A percentile compares a stretch with the other conserved stretches of the same genome.
phyloP scores from a whole-genome alignment of 192 early-diverging fungal species.

The Rhizophlyctis rosea region DNA sequence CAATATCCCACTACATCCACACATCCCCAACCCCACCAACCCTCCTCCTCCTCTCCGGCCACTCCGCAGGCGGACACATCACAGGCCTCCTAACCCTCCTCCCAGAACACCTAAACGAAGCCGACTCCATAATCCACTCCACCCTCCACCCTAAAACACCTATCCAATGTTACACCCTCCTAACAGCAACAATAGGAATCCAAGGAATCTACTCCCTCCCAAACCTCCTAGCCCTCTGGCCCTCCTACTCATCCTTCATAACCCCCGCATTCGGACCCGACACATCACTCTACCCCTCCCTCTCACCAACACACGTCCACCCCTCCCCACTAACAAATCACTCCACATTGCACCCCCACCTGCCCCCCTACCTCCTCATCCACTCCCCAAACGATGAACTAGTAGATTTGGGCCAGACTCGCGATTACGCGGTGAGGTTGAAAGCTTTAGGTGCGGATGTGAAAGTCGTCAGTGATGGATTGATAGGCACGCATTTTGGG shows the following conservation, averaged over 20 bases:
- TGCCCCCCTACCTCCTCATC: slow-evolving; percentile 59
- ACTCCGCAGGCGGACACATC: slow-evolving; percentile 79
- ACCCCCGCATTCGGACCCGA: slow-evolving; percentile 59
- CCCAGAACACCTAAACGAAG: slow-evolving; percentile 36
- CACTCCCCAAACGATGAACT: slow-evolving; percentile 70
- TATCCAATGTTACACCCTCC: no score
- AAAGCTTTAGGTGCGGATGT: not conserved
- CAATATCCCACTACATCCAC: slow-evolving; percentile 49
- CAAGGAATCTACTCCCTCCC: slow-evolving; percentile 86
- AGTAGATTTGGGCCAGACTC: slow-evolving; percentile 56
- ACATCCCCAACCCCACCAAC: slow-evolving; percentile 32
- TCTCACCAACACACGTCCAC: no score
- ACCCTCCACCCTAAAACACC: no score
- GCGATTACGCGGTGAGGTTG: slow-evolving; percentile 39
- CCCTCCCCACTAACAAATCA: not conserved
- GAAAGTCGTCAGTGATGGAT: slow-evolving; percentile 12
- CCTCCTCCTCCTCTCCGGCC: slow-evolving; percentile 51
- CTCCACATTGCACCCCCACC: no score
- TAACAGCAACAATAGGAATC: slow-evolving; percentile 64
- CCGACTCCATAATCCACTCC: no score
- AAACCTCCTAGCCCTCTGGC: slow-evolving; percentile 56
- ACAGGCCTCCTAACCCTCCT: slow-evolving; percentile 56
- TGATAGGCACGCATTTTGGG: slow-evolving; percentile 36
- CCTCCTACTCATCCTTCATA: slow-evolving; percentile 71
- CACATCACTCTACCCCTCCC: no score